A percentile compares a stretch with the other conserved stretches of the same genome.
Evolutionary conservation across 2,329 filamentous ascomycete genomes (phyloP).

Genomic region (Hawksworthiomyces lignivorus): DNA sequence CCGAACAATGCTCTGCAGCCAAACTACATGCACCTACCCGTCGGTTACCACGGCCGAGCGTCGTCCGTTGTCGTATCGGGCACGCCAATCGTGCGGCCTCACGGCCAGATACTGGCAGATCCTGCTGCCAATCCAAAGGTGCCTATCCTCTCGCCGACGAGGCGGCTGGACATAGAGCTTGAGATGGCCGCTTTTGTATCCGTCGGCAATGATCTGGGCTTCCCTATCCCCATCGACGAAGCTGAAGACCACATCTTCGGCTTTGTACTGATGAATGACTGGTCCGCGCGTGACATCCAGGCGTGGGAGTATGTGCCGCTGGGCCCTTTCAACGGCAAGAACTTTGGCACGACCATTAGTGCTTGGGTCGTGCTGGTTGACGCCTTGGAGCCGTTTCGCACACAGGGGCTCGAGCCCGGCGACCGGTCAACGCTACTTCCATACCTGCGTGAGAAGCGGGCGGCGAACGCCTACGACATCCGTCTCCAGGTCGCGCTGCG

Average conservation of each 20-base stretch:
- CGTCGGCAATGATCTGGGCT: slow-evolving; percentile 55
- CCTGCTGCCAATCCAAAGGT: too few species aligned
- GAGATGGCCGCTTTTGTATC: slow-evolving; percentile 72
- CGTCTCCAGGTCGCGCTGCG: too few species aligned
- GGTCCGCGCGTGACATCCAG: slow-evolving; percentile 78
- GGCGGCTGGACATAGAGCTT: slow-evolving; percentile 69
- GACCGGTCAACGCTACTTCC: slow-evolving; percentile 24
- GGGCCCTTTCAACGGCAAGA: slow-evolving; percentile 78
- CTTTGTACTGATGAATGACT: slow-evolving; percentile 78
- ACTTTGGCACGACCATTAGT: slow-evolving; percentile 70
- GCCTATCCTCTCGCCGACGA: slow-evolving; percentile 46
- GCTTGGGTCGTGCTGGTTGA: slow-evolving; percentile 74
- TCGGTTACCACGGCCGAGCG: slow-evolving; percentile 72
- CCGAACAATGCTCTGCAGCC: slow-evolving; percentile 59
- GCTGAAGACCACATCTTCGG: slow-evolving; percentile 71
- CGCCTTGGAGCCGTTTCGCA: slow-evolving; percentile 55
- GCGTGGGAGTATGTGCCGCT: slow-evolving; percentile 78
- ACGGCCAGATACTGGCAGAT: slow-evolving; percentile 57
- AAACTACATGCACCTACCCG: slow-evolving; percentile 73
- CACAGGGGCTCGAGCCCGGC: slow-evolving; percentile 23
- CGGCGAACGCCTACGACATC: slow-evolving; percentile 30
- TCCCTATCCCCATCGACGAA: slow-evolving; percentile 52
- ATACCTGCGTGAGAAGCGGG: slow-evolving; percentile 52
- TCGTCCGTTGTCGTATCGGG: slow-evolving; percentile 72
- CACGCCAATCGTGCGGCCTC: slow-evolving; percentile 63